Conservation (phyloP, 768 basidiomycete genomes). For the Daedaleopsis sinensis region DNA sequence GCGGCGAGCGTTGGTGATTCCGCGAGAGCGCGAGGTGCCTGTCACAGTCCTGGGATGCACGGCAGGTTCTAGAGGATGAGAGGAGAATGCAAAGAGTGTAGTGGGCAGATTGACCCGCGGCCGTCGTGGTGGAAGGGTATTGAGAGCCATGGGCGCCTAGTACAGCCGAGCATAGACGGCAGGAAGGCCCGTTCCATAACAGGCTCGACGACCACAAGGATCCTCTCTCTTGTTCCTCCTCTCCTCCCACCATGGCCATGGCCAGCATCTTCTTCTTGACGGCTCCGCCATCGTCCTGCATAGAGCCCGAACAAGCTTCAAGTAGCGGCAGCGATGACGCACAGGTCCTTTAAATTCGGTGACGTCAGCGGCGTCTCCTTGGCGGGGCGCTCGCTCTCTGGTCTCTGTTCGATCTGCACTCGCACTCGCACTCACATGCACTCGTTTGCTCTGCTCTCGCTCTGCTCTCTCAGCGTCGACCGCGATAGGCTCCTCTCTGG, state of each 20-base stretch:
- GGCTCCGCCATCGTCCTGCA: neutral
- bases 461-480: no score
- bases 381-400: no score
- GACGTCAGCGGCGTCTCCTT: no score
- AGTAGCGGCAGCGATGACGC: no score
- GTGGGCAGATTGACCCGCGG: neutral
- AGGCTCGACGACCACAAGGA: conserved; percentile 16
- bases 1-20: neutral
- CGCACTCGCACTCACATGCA: no score
- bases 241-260: conserved; percentile 2
- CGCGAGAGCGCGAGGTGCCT: neutral
- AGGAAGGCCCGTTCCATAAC: conserved; percentile 11
- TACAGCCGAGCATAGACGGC: neutral
- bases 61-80: neutral
- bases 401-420: no score
- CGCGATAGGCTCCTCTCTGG: no score
- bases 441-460: no score
- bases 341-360: no score
- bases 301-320: no score
- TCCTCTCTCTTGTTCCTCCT: conserved; percentile 7
- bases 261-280: neutral
- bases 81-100: neutral
- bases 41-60: neutral
- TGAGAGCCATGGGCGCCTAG: neutral
- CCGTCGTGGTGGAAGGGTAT: neutral